Percentiles rank a stretch among this genome's conserved stretches.
These are phyloP conservation scores for Candida nitratophila DNA, from an alignment of 805 yeast genomes.

Conservation along the genomic window DNA sequence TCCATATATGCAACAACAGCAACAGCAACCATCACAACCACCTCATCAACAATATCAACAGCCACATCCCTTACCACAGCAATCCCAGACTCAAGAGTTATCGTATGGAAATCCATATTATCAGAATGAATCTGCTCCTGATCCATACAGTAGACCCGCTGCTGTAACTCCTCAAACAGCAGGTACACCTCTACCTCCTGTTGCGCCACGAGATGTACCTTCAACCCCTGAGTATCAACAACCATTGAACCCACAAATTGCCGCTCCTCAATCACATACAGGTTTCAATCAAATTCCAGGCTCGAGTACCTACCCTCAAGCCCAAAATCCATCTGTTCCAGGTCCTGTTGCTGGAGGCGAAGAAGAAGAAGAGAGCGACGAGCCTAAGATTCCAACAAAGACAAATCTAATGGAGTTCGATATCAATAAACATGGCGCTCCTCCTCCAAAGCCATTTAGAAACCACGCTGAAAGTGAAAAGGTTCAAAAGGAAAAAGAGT, in stretches of 20 bases:
- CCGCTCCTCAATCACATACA: slow-evolving; percentile 2
- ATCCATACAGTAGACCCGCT: neutral
- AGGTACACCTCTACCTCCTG: neutral
- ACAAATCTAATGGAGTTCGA: slow-evolving; percentile 26
- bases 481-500: slow-evolving; percentile 16
- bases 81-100: neutral
- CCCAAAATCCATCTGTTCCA: slow-evolving; percentile 6
- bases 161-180: neutral
- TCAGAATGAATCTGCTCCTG: neutral
- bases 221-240: neutral
- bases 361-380: neutral
- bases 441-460: slow-evolving; percentile 35
- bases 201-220: neutral
- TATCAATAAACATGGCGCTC: slow-evolving; percentile 33
- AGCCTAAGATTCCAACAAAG: slow-evolving; percentile 7
- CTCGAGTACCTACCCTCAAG: slow-evolving; percentile 1
- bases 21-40: neutral
- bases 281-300: neutral
- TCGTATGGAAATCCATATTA: neutral
- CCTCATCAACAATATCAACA: neutral
- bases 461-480: slow-evolving; percentile 17
- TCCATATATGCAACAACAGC: too few relatives aligned
- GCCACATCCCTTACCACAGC: neutral
- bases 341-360: too few relatives aligned
- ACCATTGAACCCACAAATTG: neutral